Evolutionary conservation across 2,329 filamentous ascomycete genomes (phyloP).

Genomic region (Neonectria neomacrospora): DNA sequence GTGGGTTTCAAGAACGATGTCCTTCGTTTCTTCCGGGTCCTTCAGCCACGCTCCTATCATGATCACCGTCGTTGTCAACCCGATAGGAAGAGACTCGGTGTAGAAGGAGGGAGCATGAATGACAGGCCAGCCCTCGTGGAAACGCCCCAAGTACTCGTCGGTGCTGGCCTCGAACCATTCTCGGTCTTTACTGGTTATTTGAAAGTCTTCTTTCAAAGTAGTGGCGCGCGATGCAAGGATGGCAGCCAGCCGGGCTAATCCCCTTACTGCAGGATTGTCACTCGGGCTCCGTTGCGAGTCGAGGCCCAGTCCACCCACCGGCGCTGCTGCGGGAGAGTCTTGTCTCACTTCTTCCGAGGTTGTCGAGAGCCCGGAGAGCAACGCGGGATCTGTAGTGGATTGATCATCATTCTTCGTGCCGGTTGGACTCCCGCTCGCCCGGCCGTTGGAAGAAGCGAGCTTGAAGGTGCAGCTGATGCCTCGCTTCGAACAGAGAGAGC

Average conservation of each 20-base stretch:
- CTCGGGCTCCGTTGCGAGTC: conserved; percentile 9
- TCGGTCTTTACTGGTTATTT: conserved; percentile 23
- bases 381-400: conserved; percentile 5
- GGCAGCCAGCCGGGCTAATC: conserved; percentile 24
- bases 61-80: conserved; percentile 45
- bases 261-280: conserved; percentile 22
- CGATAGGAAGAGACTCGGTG: conserved; percentile 44
- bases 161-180: conserved; percentile 34
- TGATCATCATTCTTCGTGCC: conserved; percentile 2
- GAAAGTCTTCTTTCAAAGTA: conserved; percentile 23
- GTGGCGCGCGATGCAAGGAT: conserved; percentile 19
- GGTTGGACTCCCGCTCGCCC: conserved; percentile 18
- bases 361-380: not conserved
- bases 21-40: conserved; percentile 41
- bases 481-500: conserved; percentile 54
- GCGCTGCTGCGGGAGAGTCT: conserved; percentile 4
- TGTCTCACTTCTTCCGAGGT: conserved; percentile 6
- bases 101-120: conserved; percentile 52
- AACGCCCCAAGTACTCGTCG: conserved; percentile 51
- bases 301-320: conserved; percentile 11
- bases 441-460: conserved; percentile 30
- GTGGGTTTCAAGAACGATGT: conserved; percentile 48
- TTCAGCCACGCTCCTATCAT: conserved; percentile 55
- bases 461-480: conserved; percentile 53
- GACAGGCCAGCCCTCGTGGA: conserved; percentile 56